phyloP scores from a whole-genome alignment of 352 stramenopile genomes.

The Globisporangium splendens region DNA sequence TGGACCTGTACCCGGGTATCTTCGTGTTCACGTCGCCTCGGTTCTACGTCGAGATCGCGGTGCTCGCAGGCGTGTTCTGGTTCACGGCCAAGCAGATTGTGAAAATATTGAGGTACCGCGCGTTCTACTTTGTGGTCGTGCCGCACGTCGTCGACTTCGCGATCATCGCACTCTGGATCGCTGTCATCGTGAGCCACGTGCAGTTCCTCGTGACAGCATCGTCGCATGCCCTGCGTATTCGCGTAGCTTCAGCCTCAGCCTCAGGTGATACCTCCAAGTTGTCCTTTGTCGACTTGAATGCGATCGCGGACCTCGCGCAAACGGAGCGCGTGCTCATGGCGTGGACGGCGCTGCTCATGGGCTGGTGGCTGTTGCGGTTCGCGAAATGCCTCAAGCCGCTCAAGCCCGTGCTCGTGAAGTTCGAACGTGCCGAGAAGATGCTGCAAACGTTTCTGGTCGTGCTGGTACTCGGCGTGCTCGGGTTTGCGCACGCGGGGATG shows the following conservation, averaged over 20 bases:
- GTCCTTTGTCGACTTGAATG: constrained; percentile 33
- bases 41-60: constrained; percentile 52
- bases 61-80: constrained; percentile 35
- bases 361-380: constrained; percentile 51
- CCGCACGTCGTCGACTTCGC: constrained; percentile 51
- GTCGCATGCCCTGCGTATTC: constrained; percentile 35
- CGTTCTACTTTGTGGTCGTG: constrained; percentile 59
- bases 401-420: constrained; percentile 35
- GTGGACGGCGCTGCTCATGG: constrained; percentile 46
- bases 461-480: constrained; percentile 39
- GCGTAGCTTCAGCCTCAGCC: constrained; percentile 25
- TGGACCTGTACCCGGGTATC: constrained; percentile 47
- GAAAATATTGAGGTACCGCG: constrained; percentile 52
- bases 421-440: constrained; percentile 38
- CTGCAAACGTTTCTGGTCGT: constrained; percentile 34
- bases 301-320: constrained; percentile 22
- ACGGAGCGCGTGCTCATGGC: constrained; percentile 36
- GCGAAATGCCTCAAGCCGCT: constrained; percentile 41
- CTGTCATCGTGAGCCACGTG: constrained; percentile 30
- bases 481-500: constrained; percentile 38
- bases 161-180: constrained; percentile 40
- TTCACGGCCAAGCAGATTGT: constrained; percentile 40
- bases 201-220: constrained; percentile 27
- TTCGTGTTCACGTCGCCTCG: constrained; percentile 30
- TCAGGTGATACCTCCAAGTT: constrained; percentile 7